A percentile compares a stretch with the other conserved stretches of the same genome.
These are phyloP conservation scores for Phellopilus nigrolimitatus DNA, from an alignment of 1,284 basidiomycete genomes.

Conservation along the genomic window DNA sequence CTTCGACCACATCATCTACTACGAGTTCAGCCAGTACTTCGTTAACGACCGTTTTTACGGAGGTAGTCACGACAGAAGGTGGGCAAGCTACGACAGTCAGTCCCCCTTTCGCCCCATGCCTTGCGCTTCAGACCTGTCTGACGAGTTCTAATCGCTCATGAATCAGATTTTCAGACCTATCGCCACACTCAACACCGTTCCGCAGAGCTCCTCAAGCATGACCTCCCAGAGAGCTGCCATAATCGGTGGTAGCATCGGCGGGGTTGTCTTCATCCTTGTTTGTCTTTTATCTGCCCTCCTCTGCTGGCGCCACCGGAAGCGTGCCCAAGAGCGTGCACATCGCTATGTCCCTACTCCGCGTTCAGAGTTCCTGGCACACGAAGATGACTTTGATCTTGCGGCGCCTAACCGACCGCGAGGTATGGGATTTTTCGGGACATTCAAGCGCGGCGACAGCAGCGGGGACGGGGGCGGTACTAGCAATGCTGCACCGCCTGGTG, in stretches of 20 bases:
- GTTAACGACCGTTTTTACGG: conserved; percentile 13
- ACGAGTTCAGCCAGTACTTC: background rate
- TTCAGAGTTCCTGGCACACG: conserved; percentile 39
- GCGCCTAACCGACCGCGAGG: conserved; percentile 29
- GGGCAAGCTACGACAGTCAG: conserved; percentile 17
- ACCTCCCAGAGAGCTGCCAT: conserved; percentile 33
- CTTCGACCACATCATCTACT: background rate
- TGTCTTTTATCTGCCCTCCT: conserved; percentile 36
- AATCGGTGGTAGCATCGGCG: conserved; percentile 45
- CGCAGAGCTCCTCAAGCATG: conserved; percentile 1
- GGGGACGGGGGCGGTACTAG: background rate
- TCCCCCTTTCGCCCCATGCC: background rate
- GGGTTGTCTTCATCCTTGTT: conserved; percentile 33
- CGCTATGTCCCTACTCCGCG: conserved; percentile 35
- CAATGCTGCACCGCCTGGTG: conserved; percentile 17
- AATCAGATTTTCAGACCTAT: conserved; percentile 26
- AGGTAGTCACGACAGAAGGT: conserved; percentile 11
- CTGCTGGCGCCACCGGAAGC: conserved; percentile 39
- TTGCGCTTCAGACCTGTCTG: background rate
- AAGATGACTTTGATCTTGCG: conserved; percentile 38
- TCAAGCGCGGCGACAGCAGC: too few species aligned
- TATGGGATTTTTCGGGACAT: conserved; percentile 30
- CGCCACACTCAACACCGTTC: conserved; percentile 24
- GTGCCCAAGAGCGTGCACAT: conserved; percentile 30
- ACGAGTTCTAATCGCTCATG: background rate